Evolutionary conservation across 2,329 filamentous ascomycete species (phyloP).

Genomic region (Pyricularia sp.): DNA sequence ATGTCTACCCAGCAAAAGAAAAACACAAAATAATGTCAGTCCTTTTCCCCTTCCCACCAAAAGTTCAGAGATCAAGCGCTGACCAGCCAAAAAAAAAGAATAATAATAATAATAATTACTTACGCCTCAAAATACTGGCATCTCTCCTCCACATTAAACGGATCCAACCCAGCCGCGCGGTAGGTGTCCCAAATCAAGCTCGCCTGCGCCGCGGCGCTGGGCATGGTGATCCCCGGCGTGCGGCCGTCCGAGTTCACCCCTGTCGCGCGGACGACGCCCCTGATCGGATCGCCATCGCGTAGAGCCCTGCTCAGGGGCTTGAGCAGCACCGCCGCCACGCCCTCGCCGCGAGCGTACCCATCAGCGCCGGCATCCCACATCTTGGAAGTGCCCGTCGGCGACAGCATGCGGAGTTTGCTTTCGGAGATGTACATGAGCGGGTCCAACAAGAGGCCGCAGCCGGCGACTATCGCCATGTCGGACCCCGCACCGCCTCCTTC

Average conservation of each 20-base stretch:
- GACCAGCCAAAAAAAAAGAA: too few relatives aligned
- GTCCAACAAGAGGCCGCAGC: constrained; percentile 17
- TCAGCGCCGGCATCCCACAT: constrained; percentile 37
- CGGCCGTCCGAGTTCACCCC: constrained; percentile 36
- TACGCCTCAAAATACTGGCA: constrained; percentile 28
- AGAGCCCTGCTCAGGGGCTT: constrained; percentile 38
- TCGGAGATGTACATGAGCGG: constrained; percentile 29
- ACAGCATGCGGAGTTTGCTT: constrained; percentile 29
- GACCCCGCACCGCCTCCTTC: constrained; percentile 19
- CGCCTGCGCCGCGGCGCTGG: constrained; percentile 30
- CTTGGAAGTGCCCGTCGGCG: constrained; percentile 27
- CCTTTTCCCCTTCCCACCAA: too few relatives aligned
- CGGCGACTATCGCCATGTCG: constrained; percentile 29
- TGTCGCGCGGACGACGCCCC: constrained; percentile 33
- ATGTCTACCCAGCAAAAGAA: constrained; percentile 12
- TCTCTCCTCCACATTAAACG: constrained; percentile 14
- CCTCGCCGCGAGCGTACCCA: constrained; percentile 46
- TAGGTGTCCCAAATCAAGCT: constrained; percentile 31
- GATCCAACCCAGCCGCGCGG: constrained; percentile 25
- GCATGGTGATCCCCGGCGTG: constrained; percentile 40
- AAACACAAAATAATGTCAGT: not conserved
- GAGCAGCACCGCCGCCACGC: constrained; percentile 34
- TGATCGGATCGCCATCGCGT: constrained; percentile 31
- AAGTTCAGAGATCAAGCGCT: too few relatives aligned
- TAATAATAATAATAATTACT: too few relatives aligned